Conservation (phyloP, 1,284 basidiomycete genomes). For the Veloboletus limbatus region DNA sequence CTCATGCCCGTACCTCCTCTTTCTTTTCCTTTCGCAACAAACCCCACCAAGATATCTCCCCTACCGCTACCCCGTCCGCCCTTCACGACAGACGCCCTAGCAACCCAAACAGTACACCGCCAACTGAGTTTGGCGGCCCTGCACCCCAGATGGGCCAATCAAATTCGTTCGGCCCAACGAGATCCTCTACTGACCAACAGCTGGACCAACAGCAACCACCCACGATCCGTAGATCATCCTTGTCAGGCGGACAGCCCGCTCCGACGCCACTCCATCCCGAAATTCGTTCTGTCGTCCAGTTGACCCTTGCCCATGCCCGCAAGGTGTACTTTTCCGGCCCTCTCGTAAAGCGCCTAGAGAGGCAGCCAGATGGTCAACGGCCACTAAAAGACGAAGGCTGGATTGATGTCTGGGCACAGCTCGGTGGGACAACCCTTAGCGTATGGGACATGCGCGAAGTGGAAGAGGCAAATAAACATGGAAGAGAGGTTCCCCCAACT, state of each 20-base stretch:
- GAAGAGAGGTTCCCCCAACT: slow-evolving; percentile 79
- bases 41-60: slow-evolving; percentile 15
- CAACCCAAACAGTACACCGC: slow-evolving; percentile 9
- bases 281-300: slow-evolving; percentile 70
- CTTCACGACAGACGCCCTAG: slow-evolving; percentile 14
- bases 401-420: slow-evolving; percentile 90
- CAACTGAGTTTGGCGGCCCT: slow-evolving; percentile 19
- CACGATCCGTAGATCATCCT: slow-evolving; percentile 22
- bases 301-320: slow-evolving; percentile 68
- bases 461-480: slow-evolving; percentile 75
- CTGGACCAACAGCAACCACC: slow-evolving; percentile 11
- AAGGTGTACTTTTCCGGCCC: slow-evolving; percentile 82
- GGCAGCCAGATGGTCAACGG: slow-evolving; percentile 71
- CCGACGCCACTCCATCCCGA: slow-evolving; percentile 64
- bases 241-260: slow-evolving; percentile 20
- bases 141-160: slow-evolving; percentile 34
- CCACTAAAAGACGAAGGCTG: slow-evolving; percentile 80
- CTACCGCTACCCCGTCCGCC: slow-evolving; percentile 1
- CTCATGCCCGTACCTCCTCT: slow-evolving; percentile 38
- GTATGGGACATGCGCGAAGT: slow-evolving; percentile 88
- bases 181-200: slow-evolving; percentile 20
- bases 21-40: slow-evolving; percentile 43
- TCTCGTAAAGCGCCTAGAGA: slow-evolving; percentile 70
- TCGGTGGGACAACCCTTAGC: slow-evolving; percentile 90
- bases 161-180: slow-evolving; percentile 31